phyloP scores from a whole-genome alignment of 73 alveolate species.

The Paramecium sonneborni region DNA sequence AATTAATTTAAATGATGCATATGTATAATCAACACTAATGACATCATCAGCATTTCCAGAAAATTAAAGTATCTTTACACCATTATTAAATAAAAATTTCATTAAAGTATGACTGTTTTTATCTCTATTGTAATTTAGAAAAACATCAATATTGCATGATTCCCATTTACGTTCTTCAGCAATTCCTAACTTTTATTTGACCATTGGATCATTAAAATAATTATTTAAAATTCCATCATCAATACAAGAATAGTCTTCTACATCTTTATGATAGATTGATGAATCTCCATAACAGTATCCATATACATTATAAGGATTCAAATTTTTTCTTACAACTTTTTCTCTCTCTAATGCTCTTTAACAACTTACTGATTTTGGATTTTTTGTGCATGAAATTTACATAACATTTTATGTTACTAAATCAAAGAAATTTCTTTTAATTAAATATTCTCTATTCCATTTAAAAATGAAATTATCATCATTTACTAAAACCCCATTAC shows the following conservation, averaged over 20 bases:
- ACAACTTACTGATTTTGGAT: neutral
- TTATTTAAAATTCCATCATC: neutral
- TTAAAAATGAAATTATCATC: neutral
- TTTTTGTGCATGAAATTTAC: neutral
- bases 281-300: slow-evolving; percentile 39
- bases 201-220: neutral
- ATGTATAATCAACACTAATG: neutral
- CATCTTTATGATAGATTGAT: neutral
- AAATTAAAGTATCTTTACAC: neutral
- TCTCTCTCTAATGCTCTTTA: neutral
- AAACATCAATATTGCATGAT: neutral
- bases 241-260: neutral
- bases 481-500: slow-evolving; percentile 79
- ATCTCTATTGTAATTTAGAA: neutral
- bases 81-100: neutral
- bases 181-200: neutral
- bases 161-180: neutral
- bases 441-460: neutral
- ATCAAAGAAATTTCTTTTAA: neutral
- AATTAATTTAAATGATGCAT: neutral
- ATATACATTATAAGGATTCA: neutral
- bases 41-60: slow-evolving; percentile 12
- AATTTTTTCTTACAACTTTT: neutral
- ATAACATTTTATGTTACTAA: neutral
- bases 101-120: neutral